phyloP scores from a whole-genome alignment of 2,329 filamentous ascomycete genomes.

The Elsinoe ampelina region DNA sequence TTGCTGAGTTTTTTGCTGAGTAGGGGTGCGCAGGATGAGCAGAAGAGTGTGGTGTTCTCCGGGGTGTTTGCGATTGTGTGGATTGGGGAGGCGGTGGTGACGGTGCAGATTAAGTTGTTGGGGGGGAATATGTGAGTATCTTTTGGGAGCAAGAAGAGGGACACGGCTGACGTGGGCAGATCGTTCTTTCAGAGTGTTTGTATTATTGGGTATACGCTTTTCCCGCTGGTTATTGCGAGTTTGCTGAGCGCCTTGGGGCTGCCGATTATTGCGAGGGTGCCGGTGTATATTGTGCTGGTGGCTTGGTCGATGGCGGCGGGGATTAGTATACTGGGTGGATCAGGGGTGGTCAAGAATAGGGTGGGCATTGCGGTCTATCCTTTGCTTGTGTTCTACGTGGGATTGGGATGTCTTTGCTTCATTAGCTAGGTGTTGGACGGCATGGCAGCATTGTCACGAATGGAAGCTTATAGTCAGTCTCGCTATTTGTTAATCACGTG shows the following conservation, averaged over 20 bases:
- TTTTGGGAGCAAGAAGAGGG: not conserved
- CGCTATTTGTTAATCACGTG: no score
- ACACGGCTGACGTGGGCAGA: constrained; percentile 41
- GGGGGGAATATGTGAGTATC: constrained; percentile 86
- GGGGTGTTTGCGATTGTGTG: constrained; percentile 95
- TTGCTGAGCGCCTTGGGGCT: constrained; percentile 76
- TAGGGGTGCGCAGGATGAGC: constrained; percentile 65
- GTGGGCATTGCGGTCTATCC: constrained; percentile 92
- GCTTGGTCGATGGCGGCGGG: constrained; percentile 91
- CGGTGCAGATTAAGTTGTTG: constrained; percentile 92
- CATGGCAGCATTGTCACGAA: not conserved
- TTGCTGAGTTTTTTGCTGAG: constrained; percentile 81
- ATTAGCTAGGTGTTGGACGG: constrained; percentile 58
- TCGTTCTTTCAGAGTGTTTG: constrained; percentile 97
- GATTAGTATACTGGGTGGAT: constrained; percentile 90
- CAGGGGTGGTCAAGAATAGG: constrained; percentile 88
- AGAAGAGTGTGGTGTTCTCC: constrained; percentile 84
- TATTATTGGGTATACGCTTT: constrained; percentile 96
- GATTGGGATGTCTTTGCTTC: constrained; percentile 89
- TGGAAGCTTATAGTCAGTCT: no score
- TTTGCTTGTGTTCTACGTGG: constrained; percentile 88
- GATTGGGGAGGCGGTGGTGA: constrained; percentile 93
- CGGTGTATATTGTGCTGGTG: constrained; percentile 80
- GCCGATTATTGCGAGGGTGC: constrained; percentile 72
- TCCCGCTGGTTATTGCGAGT: constrained; percentile 88